A percentile compares a stretch with the other conserved stretches of the same genome.
Evolutionary conservation across 345 rosid species (phyloP).

Genomic region (Syzygium aromaticum): DNA sequence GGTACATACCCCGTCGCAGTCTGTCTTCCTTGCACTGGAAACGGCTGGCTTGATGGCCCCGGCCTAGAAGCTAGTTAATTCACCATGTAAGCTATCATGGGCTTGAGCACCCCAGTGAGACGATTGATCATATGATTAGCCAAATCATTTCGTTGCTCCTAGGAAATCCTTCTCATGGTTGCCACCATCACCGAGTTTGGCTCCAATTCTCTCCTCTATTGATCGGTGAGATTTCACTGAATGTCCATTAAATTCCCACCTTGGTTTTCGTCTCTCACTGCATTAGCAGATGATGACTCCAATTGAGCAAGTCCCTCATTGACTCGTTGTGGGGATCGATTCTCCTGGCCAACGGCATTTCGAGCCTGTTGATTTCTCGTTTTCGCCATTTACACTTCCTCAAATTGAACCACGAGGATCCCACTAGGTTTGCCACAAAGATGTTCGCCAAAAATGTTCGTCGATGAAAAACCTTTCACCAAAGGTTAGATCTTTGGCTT

Average conservation of each 20-base stretch:
- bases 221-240: background rate
- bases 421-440: accelerated
- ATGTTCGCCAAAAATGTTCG: too few species aligned
- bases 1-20: too few species aligned
- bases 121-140: background rate
- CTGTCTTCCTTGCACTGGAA: too few species aligned
- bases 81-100: too few species aligned
- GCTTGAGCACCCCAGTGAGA: too few species aligned
- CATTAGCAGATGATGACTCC: background rate
- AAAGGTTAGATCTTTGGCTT: background rate
- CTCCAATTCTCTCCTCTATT: background rate
- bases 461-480: background rate
- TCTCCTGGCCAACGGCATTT: background rate
- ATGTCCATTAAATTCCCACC: background rate
- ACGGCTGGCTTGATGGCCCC: too few species aligned
- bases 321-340: background rate
- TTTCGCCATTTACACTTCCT: background rate
- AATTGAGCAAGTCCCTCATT: background rate
- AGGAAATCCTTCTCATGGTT: background rate
- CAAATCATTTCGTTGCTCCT: background rate
- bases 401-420: background rate
- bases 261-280: too few species aligned
- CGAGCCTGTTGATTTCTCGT: background rate
- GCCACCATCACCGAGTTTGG: background rate
- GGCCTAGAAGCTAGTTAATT: too few species aligned